Evolutionary conservation across 768 basidiomycete species (phyloP), one percentile per base, ranked within the genome.

Genomic region (Rhodotorula taiwanensis): DNA sequence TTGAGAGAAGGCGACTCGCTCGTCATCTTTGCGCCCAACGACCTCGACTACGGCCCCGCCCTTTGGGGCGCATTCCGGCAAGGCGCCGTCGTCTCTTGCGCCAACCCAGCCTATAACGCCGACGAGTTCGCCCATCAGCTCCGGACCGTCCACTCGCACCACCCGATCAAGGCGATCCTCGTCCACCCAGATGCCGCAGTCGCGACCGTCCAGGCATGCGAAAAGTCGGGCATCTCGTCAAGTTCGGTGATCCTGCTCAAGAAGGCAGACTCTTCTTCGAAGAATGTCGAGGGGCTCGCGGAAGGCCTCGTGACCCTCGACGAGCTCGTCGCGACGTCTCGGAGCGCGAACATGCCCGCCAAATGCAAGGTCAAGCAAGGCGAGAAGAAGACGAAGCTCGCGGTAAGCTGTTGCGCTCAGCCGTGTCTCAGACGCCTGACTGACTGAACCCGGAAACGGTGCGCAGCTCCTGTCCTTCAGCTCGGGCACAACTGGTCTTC

Each of bases 121-220:
- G 45, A 31, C n/a, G 67, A 69, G 53, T 52, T 69, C 15, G 52
- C 47, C 1, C 52, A 58, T 41, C 67, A 69, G 52, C 2, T 69
- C 20, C 25, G 39, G 15, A 52, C 48, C 7, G 67, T 64, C 20
- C 7, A 55, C 50, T 9, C 31, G 14, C 52, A 53, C 14, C 31
- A 69, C 31, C 60, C 67, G 0, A 55, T 69, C 55, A 58, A 61
- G 52, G 30, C 58, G 4, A 23, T 69, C 5, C 13, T 64, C 33
- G 47, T 52, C 20, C 52, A 61, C 31, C 67, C 67, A 0, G 59
- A 61, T 28, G 39, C 59, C 7, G n/a, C 64, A 28, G 59, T 45
- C 15, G 49, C 60, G 11, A 47, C 62, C n/a, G 55, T 69, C 42
- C 51, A 57, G 31, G 67, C 67, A 0, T 59, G 55, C 49, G 56